Conservation (phyloP, 768 basidiomycete genomes). For the Mycena sanguinolenta region DNA sequence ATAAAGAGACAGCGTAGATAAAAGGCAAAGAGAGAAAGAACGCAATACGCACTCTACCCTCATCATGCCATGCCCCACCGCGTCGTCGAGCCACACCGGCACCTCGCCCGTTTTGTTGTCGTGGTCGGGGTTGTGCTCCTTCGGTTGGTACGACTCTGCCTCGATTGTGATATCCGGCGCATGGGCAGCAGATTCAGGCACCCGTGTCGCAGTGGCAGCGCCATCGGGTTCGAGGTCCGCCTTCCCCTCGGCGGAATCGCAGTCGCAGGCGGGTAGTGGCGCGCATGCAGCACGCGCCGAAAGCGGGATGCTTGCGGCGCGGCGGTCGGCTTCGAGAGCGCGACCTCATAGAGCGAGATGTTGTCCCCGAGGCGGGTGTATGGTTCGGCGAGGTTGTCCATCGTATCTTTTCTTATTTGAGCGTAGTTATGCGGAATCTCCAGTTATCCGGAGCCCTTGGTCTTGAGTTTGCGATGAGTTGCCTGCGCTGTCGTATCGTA, state of each 20-base stretch:
- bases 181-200: too few species aligned
- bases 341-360: conserved; percentile 78
- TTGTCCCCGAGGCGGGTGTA: conserved; percentile 75
- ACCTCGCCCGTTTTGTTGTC: too few species aligned
- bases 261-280: conserved; percentile 88
- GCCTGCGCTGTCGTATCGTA: too few species aligned
- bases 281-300: conserved; percentile 93
- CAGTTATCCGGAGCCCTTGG: too few species aligned
- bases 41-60: conserved; percentile 97
- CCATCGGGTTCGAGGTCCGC: conserved; percentile 69
- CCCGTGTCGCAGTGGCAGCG: conserved; percentile 24
- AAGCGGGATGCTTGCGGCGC: conserved; percentile 76
- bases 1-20: conserved; percentile 19
- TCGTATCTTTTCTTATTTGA: too few species aligned
- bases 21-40: conserved; percentile 42
- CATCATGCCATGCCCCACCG: conserved; percentile 95
- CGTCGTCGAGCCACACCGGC: too few species aligned
- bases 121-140: too few species aligned
- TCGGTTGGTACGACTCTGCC: conserved; percentile 78
- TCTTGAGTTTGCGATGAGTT: too few species aligned
- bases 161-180: neutral
- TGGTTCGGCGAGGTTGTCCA: conserved; percentile 84
- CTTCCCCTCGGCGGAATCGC: conserved; percentile 85
- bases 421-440: too few species aligned
- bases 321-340: conserved; percentile 80